A percentile compares a stretch with the other conserved stretches of the same genome.
These are phyloP conservation scores for Corynespora cassiicola DNA, from an alignment of 2,329 filamentous ascomycete genomes.

Conservation along the genomic window DNA sequence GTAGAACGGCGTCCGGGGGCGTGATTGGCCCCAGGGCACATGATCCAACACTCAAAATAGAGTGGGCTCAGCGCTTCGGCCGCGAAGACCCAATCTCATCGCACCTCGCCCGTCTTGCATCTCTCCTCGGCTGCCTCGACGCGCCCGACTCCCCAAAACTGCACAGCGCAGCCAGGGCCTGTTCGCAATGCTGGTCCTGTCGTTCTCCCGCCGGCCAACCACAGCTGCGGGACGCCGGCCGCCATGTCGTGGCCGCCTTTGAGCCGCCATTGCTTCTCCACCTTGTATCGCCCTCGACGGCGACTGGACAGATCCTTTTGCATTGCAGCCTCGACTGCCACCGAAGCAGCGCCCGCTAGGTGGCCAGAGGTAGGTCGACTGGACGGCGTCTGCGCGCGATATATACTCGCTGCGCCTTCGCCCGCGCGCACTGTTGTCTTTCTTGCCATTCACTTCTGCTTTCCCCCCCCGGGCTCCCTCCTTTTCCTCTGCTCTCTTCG, in stretches of 20 bases:
- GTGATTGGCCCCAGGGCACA: slow-evolving; percentile 32
- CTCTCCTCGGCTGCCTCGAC: slow-evolving; percentile 11
- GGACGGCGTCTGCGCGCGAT: slow-evolving; percentile 40
- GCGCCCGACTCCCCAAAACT: slow-evolving; percentile 30
- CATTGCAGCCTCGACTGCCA: slow-evolving; percentile 37
- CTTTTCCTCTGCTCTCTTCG: slow-evolving; percentile 41
- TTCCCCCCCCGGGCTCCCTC: slow-evolving; percentile 34
- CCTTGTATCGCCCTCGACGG: slow-evolving; percentile 22
- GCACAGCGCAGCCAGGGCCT: slow-evolving; percentile 24
- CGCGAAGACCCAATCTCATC: slow-evolving; percentile 37
- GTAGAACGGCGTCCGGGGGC: slow-evolving; percentile 21
- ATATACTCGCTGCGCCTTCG: slow-evolving; percentile 39
- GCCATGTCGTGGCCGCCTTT: slow-evolving; percentile 42
- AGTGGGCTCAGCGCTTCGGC: slow-evolving; percentile 40
- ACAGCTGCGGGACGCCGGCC: slow-evolving; percentile 21
- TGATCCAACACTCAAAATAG: slow-evolving; percentile 36
- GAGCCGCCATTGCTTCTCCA: slow-evolving; percentile 41
- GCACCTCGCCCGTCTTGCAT: slow-evolving; percentile 20
- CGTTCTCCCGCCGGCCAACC: slow-evolving; percentile 33
- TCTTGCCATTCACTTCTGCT: slow-evolving; percentile 44
- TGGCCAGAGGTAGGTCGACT: slow-evolving; percentile 23
- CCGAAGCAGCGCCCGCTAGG: slow-evolving; percentile 32
- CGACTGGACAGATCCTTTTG: slow-evolving; percentile 39
- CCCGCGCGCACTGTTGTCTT: slow-evolving; percentile 31
- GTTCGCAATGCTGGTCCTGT: slow-evolving; percentile 15